Evolutionary conservation across 495 filamentous ascomycete genomes (phyloP).

Genomic region (Penicillium canescens): DNA sequence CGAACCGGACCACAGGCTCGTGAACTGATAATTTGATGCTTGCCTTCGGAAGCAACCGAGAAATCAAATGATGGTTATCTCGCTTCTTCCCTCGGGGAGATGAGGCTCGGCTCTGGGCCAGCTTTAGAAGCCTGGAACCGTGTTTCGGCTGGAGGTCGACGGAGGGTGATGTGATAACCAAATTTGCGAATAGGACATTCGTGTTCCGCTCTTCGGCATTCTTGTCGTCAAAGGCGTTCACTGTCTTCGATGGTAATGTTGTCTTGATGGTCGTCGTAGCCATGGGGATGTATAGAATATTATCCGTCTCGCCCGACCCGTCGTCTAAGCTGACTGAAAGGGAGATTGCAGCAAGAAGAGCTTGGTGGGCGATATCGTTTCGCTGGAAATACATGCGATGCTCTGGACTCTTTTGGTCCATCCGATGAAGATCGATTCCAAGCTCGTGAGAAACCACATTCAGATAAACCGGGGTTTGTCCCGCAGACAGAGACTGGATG

Average conservation of each 20-base stretch:
- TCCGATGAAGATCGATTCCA: slow-evolving; percentile 86
- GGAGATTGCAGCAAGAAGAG: slow-evolving; percentile 86
- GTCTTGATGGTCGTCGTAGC: slow-evolving; percentile 94
- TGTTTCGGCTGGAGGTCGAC: slow-evolving; percentile 94
- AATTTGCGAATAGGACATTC: slow-evolving; percentile 94
- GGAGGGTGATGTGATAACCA: slow-evolving; percentile 93
- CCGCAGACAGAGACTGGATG: slow-evolving; percentile 62
- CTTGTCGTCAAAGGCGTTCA: slow-evolving; percentile 72
- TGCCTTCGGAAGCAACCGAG: slow-evolving; percentile 90
- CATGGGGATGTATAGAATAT: slow-evolving; percentile 95
- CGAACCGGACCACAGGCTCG: slow-evolving; percentile 88
- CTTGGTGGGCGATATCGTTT: slow-evolving; percentile 92
- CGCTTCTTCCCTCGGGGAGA: slow-evolving; percentile 45
- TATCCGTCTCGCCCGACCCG: slow-evolving; percentile 77
- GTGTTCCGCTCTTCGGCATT: slow-evolving; percentile 86
- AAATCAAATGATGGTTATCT: slow-evolving; percentile 69
- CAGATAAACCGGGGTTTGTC: slow-evolving; percentile 69
- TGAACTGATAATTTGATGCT: slow-evolving; percentile 94
- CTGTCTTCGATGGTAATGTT: slow-evolving; percentile 90
- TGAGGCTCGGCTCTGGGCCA: slow-evolving; percentile 61
- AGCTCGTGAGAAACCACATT: slow-evolving; percentile 95
- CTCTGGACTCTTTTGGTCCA: slow-evolving; percentile 90
- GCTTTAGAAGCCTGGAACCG: slow-evolving; percentile 78
- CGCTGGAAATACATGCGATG: slow-evolving; percentile 99
- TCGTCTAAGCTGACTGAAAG: slow-evolving; percentile 91